Evolutionary conservation across 192 early-diverging fungal species (phyloP).

Genomic region (Helicostylum pulchrum): DNA sequence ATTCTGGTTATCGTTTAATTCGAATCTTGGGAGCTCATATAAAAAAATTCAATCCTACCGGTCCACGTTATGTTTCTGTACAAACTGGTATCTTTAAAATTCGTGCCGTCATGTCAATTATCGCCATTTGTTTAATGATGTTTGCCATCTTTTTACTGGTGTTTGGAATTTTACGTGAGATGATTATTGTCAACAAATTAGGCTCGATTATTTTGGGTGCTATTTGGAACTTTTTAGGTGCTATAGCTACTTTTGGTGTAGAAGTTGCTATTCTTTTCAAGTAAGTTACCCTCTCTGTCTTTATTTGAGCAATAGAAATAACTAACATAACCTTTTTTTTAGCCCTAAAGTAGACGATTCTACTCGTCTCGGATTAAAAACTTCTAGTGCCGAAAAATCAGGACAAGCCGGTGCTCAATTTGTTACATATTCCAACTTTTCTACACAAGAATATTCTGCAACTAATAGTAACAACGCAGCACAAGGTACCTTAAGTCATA

Average conservation of each 20-base stretch:
- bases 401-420: slow-evolving; percentile 3
- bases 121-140: slow-evolving; percentile 16
- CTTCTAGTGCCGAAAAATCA: slow-evolving; percentile 10
- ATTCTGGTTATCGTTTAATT: slow-evolving; percentile 21
- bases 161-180: slow-evolving; percentile 30
- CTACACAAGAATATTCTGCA: slow-evolving; percentile 2
- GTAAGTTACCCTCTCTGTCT: not conserved
- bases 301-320: not conserved
- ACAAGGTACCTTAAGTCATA: slow-evolving; percentile 18
- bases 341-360: slow-evolving; percentile 18
- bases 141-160: slow-evolving; percentile 33
- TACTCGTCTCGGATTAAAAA: slow-evolving; percentile 15
- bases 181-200: slow-evolving; percentile 20
- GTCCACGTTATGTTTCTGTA: slow-evolving; percentile 16
- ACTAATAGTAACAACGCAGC: not conserved
- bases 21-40: slow-evolving; percentile 19
- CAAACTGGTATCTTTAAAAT: slow-evolving; percentile 32
- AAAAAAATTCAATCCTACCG: slow-evolving; percentile 15
- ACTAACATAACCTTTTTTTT: not conserved
- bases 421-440: not conserved
- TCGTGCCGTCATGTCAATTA: slow-evolving; percentile 19
- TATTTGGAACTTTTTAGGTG: slow-evolving; percentile 30
- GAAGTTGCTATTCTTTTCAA: slow-evolving; percentile 30
- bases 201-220: slow-evolving; percentile 22
- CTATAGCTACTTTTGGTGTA: slow-evolving; percentile 20